These are phyloP conservation scores for Juncus effusus DNA, from an alignment of 176 grass and related monocot genomes.

Conservation along the genomic window DNA sequence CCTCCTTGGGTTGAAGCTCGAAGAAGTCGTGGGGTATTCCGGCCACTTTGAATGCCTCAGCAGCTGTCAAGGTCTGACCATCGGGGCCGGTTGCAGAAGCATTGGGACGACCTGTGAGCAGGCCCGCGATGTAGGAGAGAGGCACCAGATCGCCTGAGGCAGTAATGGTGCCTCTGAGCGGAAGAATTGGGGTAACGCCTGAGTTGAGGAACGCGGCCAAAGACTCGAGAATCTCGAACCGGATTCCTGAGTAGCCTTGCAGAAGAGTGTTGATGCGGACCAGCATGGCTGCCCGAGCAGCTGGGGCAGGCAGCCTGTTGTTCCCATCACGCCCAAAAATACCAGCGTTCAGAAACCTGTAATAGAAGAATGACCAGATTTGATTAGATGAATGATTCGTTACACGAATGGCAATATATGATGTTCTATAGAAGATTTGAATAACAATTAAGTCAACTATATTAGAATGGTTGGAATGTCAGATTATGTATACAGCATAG, in stretches of 20 bases:
- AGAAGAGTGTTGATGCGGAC: slow-evolving; percentile 87
- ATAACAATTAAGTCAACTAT: background rate
- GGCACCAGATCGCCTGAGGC: slow-evolving; percentile 76
- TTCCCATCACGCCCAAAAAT: slow-evolving; percentile 58
- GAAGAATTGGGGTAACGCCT: slow-evolving; percentile 68
- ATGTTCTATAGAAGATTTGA: background rate
- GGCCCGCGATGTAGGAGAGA: slow-evolving; percentile 77
- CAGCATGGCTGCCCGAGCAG: slow-evolving; percentile 64
- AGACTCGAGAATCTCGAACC: slow-evolving; percentile 85
- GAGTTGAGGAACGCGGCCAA: slow-evolving; percentile 71
- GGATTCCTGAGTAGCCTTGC: slow-evolving; percentile 85
- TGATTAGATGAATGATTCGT: slow-evolving; percentile 23
- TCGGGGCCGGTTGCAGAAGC: slow-evolving; percentile 51
- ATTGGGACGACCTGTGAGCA: slow-evolving; percentile 67
- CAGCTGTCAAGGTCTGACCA: slow-evolving; percentile 47
- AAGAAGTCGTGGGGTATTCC: slow-evolving; percentile 72
- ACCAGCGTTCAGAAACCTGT: slow-evolving; percentile 65
- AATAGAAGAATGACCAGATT: background rate
- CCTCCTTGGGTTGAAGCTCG: slow-evolving; percentile 92
- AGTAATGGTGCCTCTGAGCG: slow-evolving; percentile 71
- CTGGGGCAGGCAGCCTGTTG: slow-evolving; percentile 54
- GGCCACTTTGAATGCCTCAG: slow-evolving; percentile 69
- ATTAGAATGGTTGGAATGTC: background rate
- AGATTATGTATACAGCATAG: background rate
- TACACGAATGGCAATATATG: slow-evolving; percentile 9